Evolutionary conservation across 78 protist species (phyloP), one percentile per base, ranked within the genome.

Genomic region (Monosiga brevicollis): DNA sequence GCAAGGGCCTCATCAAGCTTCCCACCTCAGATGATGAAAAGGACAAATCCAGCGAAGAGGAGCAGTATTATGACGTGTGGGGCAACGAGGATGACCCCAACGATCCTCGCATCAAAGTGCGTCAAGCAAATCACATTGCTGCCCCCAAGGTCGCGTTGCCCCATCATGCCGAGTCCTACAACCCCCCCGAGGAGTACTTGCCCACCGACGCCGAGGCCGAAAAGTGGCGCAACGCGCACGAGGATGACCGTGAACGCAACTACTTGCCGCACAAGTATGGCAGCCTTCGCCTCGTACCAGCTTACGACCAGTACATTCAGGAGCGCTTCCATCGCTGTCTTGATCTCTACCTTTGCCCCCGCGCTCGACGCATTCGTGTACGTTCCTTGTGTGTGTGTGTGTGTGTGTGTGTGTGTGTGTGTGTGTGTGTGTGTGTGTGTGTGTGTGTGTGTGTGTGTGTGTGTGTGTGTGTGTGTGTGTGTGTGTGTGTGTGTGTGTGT

Each of bases 321-420:
- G 99, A 97, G 80, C 90, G 96, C 15, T 95, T 94, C 78, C 95
- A 95, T 75, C 90, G 99, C 34, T 97, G 98, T 83, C 88, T 95
- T 11, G 99, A 97, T 81, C 91, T 97, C 23, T 95, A 94, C 77
- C 86, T 95, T 22, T 92, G 97, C 86, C 95, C 98, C 32, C 89
- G 98, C 54, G 84, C 49, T 15, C 42, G 55, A 34, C 90, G 83
- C 37, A 23, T 34, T 26, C 1, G 34, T 10, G 15, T 42, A 22
- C 15, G 42, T 1, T 6, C 49, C 3, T 75, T 15, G 6, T 49
- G 29, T 20, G 62, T 49, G 62, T 15, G 29, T 15, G 29, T 49
- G 62, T 49, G 62, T 49, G 62, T 49, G 62, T 15, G 62, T 49
- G 62, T 49, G 62, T 49, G 62, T 49, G n/a, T n/a, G n/a, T n/a